Conservation (phyloP, 1,284 basidiomycete species). For the Athelia sp. region DNA sequence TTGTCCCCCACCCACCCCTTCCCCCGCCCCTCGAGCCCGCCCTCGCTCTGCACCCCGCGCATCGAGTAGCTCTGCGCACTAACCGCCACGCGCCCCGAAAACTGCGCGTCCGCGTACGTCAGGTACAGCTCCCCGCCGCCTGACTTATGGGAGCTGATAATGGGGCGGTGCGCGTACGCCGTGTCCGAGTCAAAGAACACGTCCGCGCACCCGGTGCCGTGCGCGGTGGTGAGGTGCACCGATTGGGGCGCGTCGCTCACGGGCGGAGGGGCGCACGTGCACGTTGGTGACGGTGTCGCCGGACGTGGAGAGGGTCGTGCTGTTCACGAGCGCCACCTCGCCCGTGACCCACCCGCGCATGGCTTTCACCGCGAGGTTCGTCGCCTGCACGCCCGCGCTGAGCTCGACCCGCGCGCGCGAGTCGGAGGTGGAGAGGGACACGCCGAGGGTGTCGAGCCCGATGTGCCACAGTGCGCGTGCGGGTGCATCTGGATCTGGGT, state of each 20-base stretch:
- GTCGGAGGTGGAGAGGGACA: constrained; percentile 35
- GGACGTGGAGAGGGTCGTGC: constrained; percentile 38
- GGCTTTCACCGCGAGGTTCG: constrained; percentile 35
- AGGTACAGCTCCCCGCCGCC: constrained; percentile 49
- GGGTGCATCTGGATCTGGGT: constrained; percentile 47
- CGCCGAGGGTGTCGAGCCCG: constrained; percentile 37
- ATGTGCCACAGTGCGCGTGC: constrained; percentile 34
- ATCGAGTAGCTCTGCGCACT: constrained; percentile 38
- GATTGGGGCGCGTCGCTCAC: constrained; percentile 26
- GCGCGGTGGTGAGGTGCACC: constrained; percentile 39
- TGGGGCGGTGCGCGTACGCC: constrained; percentile 36
- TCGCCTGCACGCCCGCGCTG: constrained; percentile 32
- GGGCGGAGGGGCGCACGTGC: constrained; percentile 34
- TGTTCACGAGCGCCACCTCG: constrained; percentile 38
- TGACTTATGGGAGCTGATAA: constrained; percentile 42
- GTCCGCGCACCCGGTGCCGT: constrained; percentile 46
- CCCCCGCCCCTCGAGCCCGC: constrained; percentile 7
- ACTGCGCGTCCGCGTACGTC: constrained; percentile 45
- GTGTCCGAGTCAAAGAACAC: constrained; percentile 38
- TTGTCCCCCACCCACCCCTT: constrained; percentile 37
- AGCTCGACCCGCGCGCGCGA: constrained; percentile 41
- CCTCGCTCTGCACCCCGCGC: constrained; percentile 26
- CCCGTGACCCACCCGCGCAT: constrained; percentile 58
- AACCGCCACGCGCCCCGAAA: constrained; percentile 43
- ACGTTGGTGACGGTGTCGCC: constrained; percentile 48